Evolutionary conservation across 345 rosid genomes (phyloP).

Genomic region (Gossypium sturtianum): DNA sequence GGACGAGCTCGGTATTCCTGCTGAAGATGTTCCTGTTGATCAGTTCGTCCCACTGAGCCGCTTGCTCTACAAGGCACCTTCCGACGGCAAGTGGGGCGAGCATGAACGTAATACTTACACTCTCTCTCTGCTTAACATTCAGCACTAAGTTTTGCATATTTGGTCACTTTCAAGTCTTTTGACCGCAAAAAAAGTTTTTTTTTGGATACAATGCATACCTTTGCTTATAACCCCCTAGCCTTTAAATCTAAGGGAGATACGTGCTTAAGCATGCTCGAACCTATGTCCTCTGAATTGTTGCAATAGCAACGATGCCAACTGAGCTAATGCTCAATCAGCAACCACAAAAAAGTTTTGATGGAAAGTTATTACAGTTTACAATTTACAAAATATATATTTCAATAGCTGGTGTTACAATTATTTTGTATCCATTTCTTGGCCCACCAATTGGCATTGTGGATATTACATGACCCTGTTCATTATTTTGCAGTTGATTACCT

Average conservation of each 20-base stretch:
- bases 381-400: not conserved
- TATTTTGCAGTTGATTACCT: slow-evolving; percentile 77
- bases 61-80: slow-evolving; percentile 91
- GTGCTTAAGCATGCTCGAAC: too few species aligned
- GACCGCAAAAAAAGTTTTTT: not conserved
- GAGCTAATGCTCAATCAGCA: too few species aligned
- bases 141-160: not conserved
- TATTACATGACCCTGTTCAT: not conserved
- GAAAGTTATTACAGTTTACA: not conserved
- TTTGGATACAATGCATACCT: too few species aligned
- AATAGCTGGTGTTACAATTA: not conserved
- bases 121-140: not conserved
- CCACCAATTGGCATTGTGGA: not conserved
- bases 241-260: too few species aligned
- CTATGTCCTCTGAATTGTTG: too few species aligned
- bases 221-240: too few species aligned
- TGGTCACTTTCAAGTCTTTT: not conserved
- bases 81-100: slow-evolving; percentile 98
- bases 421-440: not conserved
- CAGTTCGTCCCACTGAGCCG: slow-evolving; percentile 73
- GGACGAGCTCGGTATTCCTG: slow-evolving; percentile 91
- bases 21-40: slow-evolving; percentile 86
- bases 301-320: too few species aligned
- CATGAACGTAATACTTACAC: slow-evolving; percentile 66
- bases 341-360: not conserved